These are phyloP conservation scores for Gynandropsis gynandra DNA, from an alignment of 345 rosid genomes.

Conservation along the genomic window DNA sequence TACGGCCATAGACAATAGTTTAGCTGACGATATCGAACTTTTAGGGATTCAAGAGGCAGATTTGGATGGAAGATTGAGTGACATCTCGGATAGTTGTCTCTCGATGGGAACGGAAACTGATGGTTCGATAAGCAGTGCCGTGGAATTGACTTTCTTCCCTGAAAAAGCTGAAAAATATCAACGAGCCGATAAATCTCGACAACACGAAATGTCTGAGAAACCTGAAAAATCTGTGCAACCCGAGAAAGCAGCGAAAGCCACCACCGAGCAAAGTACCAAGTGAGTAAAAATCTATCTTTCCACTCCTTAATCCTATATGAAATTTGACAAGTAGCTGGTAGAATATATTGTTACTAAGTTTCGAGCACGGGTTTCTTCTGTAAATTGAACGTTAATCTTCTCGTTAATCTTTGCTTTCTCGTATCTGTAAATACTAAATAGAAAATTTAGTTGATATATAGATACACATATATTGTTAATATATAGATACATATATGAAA, in stretches of 20 bases:
- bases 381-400: too few species aligned
- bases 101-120: slow-evolving; percentile 95
- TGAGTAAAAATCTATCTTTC: slow-evolving; percentile 23
- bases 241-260: neutral
- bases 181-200: slow-evolving; percentile 21
- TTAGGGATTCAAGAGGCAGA: slow-evolving; percentile 65
- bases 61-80: slow-evolving; percentile 83
- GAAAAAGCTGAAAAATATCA: slow-evolving; percentile 21
- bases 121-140: slow-evolving; percentile 56
- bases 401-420: too few species aligned
- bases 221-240: slow-evolving; percentile 38
- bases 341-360: too few species aligned
- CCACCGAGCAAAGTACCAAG: slow-evolving; percentile 34
- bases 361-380: too few species aligned
- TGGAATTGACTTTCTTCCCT: slow-evolving; percentile 75
- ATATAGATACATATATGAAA: too few species aligned
- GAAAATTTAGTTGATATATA: too few species aligned
- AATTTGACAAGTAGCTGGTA: too few species aligned
- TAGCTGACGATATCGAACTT: slow-evolving; percentile 60
- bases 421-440: too few species aligned
- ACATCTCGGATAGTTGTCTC: slow-evolving; percentile 83
- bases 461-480: too few species aligned
- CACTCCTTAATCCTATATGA: neutral
- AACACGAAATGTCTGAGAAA: slow-evolving; percentile 27
- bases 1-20: slow-evolving; percentile 27